Evolutionary conservation across 257 asterid species (phyloP), one percentile per base, ranked within the genome.

Genomic region (Scutellaria barbata): DNA sequence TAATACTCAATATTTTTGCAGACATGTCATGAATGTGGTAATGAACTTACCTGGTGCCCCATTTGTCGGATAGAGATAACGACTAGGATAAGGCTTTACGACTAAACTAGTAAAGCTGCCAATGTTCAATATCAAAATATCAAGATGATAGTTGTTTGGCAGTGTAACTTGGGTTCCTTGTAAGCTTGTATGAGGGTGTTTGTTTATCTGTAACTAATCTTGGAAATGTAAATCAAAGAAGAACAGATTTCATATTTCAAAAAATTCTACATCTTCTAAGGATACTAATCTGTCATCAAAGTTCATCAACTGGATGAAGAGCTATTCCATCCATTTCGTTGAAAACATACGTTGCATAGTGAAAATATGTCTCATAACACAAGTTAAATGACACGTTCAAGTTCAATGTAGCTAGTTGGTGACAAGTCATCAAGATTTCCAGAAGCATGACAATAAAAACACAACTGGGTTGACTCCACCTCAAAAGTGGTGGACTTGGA

Each of bases 1-100:
- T 56, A 13, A 7, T 47, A 25, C 7, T 63, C 5, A 56, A 48
- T 4, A 13, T 10, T 40, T 42, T 50, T 68, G 79, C 85, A 85
- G 88, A 73, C 80, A 10, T 85, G 90, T 69, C 57, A 76, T 20
- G 88, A 83, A 42, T 85, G 87, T 52, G 76, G 80, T 0, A 48
- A 17, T 33, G 81, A 76, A n/a, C 82, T 82, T 35, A 64, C 69
- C 68, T 76, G 77, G 80, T 82, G 87, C 80, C 87, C 89, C 3
- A 61, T 82, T 58, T 85, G 87, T 69, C 69, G 63, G 64, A 0
- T 17, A 22, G 83, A 71, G 78, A 85, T 85, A 50, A 61, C 76
- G 48, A 74, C 77, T 0, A 78, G 84, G 71, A 73, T 82, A 51
- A 85, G 76, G 85, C 85, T 84, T 63, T 79, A 14, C 33, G 76